Evolutionary conservation across 2,329 filamentous ascomycete species (phyloP).

Genomic region (Claviceps sp.): DNA sequence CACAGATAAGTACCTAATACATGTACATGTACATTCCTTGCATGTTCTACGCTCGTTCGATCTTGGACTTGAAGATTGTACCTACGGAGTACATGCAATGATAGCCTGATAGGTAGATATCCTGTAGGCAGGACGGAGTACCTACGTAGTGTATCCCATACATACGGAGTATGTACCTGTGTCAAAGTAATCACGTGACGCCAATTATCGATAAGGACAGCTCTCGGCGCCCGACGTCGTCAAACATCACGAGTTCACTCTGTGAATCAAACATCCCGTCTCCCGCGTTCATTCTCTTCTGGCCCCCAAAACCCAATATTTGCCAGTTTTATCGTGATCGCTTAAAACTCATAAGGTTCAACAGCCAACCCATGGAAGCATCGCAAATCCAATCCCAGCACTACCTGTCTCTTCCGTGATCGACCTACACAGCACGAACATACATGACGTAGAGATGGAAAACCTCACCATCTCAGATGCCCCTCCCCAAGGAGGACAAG

Average conservation of each 20-base stretch:
- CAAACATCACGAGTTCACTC: background rate
- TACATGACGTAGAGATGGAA: conserved; percentile 32
- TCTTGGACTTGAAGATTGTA: background rate
- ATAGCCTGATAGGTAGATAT: too few relatives aligned
- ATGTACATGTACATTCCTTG: conserved; percentile 2
- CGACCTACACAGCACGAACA: background rate
- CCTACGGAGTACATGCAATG: too few relatives aligned
- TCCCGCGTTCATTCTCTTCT: background rate
- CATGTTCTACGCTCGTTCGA: conserved; percentile 5
- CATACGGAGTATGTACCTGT: too few relatives aligned
- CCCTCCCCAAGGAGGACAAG: conserved; percentile 26
- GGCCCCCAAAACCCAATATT: background rate
- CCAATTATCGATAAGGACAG: background rate
- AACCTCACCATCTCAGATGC: conserved; percentile 37
- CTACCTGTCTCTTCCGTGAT: conserved; percentile 4
- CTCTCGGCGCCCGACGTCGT: background rate
- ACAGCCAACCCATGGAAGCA: background rate
- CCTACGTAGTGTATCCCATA: too few relatives aligned
- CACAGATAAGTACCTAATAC: background rate
- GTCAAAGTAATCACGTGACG: conserved; percentile 2
- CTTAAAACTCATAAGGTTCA: background rate
- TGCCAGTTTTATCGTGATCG: background rate
- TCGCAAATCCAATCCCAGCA: background rate
- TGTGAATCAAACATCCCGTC: background rate
- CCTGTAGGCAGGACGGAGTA: too few relatives aligned